Evolutionary conservation across 345 rosid species (phyloP), one percentile per base, ranked within the genome.

Genomic region (Streptanthus diversifolius): DNA sequence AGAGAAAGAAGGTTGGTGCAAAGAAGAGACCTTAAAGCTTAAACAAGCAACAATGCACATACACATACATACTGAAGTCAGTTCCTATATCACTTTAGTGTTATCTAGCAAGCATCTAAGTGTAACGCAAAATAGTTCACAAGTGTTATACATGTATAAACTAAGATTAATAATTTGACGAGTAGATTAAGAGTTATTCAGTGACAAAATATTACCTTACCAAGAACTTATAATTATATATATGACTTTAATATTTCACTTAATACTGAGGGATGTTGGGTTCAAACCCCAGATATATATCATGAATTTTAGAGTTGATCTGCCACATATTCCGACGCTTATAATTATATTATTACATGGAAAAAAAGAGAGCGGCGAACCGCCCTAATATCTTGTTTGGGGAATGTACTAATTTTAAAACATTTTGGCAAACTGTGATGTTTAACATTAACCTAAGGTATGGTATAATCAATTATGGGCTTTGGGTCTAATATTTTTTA

Each of bases 11-110:
- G 63, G 55, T 25, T 29, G 53, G 41, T 27, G 5, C 30, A 30
- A 70, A 22, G 39, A 47, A 58, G 29, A 69, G 65, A 22, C 39
- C 17, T 54, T 43, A 37, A 24, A 70, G 39, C n/a, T 63, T 8
- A 12, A 41, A 21, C 24, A 14, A 30, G 11, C 25, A 72, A 63
- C 63, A 41, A 39, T 51, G 62, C 32, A 49, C 68, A 24, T n/a
- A 48, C 53, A 21, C 21, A 22, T 24, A 19, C 53, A 9, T 47
- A 39, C 4, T 63, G n/a, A n/a, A n/a, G n/a, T n/a, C 8, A 18
- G 32, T 49, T 32, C n/a, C 15, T 29, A 40, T 5, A 62, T 7
- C 41, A 39, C 61, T 37, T 48, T 5, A 13, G 40, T 49, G 60
- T 18, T 41, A 18, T 60, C n/a, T 35, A 15, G 25, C n/a, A 17